A percentile compares a stretch with the other conserved stretches of the same genome.
Conservation (phyloP, 2,329 filamentous ascomycete species). For the Penicillium sclerotigenum region DNA sequence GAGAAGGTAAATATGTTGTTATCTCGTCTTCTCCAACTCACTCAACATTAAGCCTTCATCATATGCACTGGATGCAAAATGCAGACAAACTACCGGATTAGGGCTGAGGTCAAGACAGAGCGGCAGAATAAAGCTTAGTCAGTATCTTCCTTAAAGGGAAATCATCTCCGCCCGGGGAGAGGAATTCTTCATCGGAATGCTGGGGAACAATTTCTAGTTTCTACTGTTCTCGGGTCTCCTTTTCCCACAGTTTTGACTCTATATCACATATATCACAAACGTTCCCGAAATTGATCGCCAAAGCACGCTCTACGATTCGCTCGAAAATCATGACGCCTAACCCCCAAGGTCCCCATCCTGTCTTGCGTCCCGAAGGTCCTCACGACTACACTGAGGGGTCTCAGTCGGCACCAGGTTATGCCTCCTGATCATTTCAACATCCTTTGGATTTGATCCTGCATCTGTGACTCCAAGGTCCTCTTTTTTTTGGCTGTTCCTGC, state of each 20-base stretch:
- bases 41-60: neutral
- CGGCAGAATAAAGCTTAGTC: slow-evolving; percentile 10
- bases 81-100: neutral
- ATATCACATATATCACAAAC: neutral
- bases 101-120: neutral
- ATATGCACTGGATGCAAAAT: neutral
- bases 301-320: slow-evolving; percentile 15
- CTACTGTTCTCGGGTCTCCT: neutral
- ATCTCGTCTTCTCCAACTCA: neutral
- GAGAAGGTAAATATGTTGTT: neutral
- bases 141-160: neutral
- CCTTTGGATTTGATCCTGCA: neutral
- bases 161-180: neutral
- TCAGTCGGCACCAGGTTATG: neutral
- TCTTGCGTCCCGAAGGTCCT: slow-evolving; percentile 17
- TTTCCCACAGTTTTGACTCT: neutral
- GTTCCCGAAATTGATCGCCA: slow-evolving; percentile 4
- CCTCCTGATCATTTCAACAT: slow-evolving; percentile 6
- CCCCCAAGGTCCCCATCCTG: slow-evolving; percentile 35
- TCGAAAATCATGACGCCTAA: slow-evolving; percentile 21
- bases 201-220: neutral
- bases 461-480: slow-evolving; percentile 18
- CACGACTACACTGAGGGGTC: slow-evolving; percentile 6
- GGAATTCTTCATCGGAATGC: slow-evolving; percentile 8
- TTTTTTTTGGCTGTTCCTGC: slow-evolving; percentile 8